phyloP scores from a whole-genome alignment of 148 eudicot species.

The Salicornia ramosissima region DNA sequence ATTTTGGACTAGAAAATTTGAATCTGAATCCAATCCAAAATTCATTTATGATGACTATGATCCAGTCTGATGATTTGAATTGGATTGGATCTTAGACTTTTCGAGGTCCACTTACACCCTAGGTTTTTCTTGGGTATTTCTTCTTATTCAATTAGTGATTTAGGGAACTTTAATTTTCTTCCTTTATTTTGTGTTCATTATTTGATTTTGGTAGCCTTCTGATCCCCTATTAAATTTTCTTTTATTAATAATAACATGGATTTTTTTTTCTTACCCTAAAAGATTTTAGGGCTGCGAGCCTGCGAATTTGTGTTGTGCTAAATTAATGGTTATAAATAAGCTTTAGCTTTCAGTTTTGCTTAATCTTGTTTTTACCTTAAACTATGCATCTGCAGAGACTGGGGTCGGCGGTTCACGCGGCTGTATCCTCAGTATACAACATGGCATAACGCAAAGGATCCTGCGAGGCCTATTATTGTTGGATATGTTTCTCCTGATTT shows the following conservation, averaged over 20 bases:
- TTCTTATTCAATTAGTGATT: background rate
- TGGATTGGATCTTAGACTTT: no score
- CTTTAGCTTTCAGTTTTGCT: conserved; percentile 1
- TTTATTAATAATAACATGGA: background rate
- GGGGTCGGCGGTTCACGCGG: conserved; percentile 92
- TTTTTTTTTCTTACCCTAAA: background rate
- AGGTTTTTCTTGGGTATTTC: background rate
- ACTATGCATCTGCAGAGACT: conserved; percentile 63
- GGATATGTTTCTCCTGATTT: conserved; percentile 99
- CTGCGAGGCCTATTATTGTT: conserved; percentile 75
- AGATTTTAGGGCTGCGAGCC: background rate
- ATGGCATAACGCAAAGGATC: conserved; percentile 88
- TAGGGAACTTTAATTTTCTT: background rate
- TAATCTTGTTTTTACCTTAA: conserved; percentile 2
- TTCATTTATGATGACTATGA: no score
- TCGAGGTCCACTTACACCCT: no score
- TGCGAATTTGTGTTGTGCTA: background rate
- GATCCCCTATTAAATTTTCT: background rate
- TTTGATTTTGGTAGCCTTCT: background rate
- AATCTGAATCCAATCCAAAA: no score
- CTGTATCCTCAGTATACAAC: conserved; percentile 77
- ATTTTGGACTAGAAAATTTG: no score
- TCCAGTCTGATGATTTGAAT: no score
- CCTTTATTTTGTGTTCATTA: background rate
- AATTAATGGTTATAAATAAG: background rate